These are phyloP conservation scores for Pyrenochaeta sp. DNA, from an alignment of 2,329 filamentous ascomycete genomes.

Conservation along the genomic window DNA sequence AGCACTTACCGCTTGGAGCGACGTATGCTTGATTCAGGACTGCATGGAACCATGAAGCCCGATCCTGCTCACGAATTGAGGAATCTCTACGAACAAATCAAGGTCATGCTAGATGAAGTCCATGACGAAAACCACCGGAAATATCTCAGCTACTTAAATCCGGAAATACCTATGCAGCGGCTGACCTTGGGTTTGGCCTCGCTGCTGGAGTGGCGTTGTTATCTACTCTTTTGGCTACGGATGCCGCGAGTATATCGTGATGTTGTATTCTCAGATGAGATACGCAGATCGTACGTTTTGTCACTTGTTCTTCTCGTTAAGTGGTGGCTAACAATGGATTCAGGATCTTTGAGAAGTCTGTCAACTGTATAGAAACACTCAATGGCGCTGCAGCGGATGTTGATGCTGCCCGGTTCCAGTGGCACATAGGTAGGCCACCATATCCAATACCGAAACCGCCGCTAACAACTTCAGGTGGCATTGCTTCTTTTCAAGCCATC, in stretches of 20 bases:
- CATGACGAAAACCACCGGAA: slow-evolving; percentile 43
- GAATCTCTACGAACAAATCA: slow-evolving; percentile 45
- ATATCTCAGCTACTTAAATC: slow-evolving; percentile 40
- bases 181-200: slow-evolving; percentile 40
- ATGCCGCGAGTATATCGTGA: slow-evolving; percentile 48
- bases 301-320: neutral
- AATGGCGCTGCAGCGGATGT: slow-evolving; percentile 45
- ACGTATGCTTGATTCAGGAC: slow-evolving; percentile 43
- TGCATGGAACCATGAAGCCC: slow-evolving; percentile 41
- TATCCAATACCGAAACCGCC: neutral
- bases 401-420: slow-evolving; percentile 47
- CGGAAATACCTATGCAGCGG: slow-evolving; percentile 41
- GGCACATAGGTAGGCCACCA: slow-evolving; percentile 44
- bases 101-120: slow-evolving; percentile 45
- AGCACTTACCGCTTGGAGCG: slow-evolving; percentile 48
- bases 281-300: slow-evolving; percentile 42
- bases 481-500: slow-evolving; percentile 46
- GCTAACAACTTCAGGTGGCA: slow-evolving; percentile 32
- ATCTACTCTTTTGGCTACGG: slow-evolving; percentile 49
- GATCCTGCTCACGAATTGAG: slow-evolving; percentile 45
- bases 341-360: slow-evolving; percentile 49
- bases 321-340: neutral
- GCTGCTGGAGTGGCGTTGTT: slow-evolving; percentile 47
- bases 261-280: slow-evolving; percentile 43
- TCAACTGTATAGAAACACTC: slow-evolving; percentile 48